These are phyloP conservation scores for Zygosaccharomyces pseudobailii DNA, from an alignment of 1,139 yeast species.

Conservation along the genomic window DNA sequence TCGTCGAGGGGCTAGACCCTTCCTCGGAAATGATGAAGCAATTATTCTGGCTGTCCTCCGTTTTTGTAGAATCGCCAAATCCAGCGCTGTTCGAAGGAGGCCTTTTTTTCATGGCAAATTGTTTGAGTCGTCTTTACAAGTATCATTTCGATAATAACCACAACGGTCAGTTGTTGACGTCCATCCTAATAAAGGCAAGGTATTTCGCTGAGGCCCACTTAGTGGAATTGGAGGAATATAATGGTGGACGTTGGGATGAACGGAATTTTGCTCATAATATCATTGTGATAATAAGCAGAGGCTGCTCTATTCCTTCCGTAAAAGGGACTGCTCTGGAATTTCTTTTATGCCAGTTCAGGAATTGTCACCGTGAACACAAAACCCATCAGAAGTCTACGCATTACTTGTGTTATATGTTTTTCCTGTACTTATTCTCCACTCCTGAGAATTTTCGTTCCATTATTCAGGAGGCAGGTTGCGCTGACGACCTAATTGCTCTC, in stretches of 20 bases:
- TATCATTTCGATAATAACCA: constrained; percentile 22
- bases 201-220: constrained; percentile 41
- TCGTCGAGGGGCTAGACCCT: constrained; percentile 58
- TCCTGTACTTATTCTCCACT: constrained; percentile 49
- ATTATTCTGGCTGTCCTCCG: constrained; percentile 62
- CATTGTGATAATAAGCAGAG: constrained; percentile 51
- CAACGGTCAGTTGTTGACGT: constrained; percentile 7
- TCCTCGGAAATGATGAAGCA: constrained; percentile 51
- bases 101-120: constrained; percentile 39
- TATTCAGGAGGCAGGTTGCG: constrained; percentile 46
- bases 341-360: constrained; percentile 46
- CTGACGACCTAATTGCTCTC: constrained; percentile 32
- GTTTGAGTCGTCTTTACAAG: constrained; percentile 30
- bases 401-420: constrained; percentile 46
- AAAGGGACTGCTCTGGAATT: constrained; percentile 52
- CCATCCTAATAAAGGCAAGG: constrained; percentile 28
- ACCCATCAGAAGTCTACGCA: constrained; percentile 19
- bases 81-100: constrained; percentile 55
- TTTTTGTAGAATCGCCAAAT: constrained; percentile 38
- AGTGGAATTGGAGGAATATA: constrained; percentile 41
- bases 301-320: constrained; percentile 59
- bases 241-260: constrained; percentile 41
- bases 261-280: constrained; percentile 55
- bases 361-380: constrained; percentile 37
- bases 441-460: constrained; percentile 47